Base-by-base conservation (phyloP, 2,329 filamentous ascomycete genomes). In the Pezizomycotina sp. region DNA sequence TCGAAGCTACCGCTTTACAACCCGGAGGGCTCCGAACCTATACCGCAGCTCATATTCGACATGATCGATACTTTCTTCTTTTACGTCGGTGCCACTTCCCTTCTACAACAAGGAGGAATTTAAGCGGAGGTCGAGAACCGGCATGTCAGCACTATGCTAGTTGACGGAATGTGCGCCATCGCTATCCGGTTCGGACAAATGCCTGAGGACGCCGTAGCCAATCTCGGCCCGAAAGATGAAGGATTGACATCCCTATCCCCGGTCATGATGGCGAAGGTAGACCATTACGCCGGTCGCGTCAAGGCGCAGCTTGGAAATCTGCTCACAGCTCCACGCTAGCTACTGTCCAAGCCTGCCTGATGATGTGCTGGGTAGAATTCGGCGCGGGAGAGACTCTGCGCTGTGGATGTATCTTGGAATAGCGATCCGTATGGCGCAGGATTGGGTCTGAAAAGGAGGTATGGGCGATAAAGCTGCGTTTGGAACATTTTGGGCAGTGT, bases 371-470 rank as follows among this genome's bases (percentile, higher is more conserved):
- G 52, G 81, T 91, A 48, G 77, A 84, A 27, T 92, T 92, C 48
- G 83, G 82, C 1, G 79, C 7, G 80, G 81, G 47, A 79, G 84
- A 49, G 83, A 92, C 52, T 91, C 81, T 54, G 80, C 81, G 0
- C 58, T 92, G 5, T 92, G 83, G 82, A 91, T 92, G 81, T 92
- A 91, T 52, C 63, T 92, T 1, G 83, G 82, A 0, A 74, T 86
- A 33, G 76, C 82, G 0, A 92, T 92, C 42, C 74, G 82, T 4
- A 78, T 83, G 71, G 76, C 76, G 0, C 69, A 80, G 42, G 77
- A 83, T 51, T 58, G 44, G 38, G 49, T 23, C 43, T 54, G 36
- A 43, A 48, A 35, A 45, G 40, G 10, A 42, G 49, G 9, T 15
- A 47, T 41, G n/a, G 45, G 51, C 1, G 28, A 54, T 22, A 48